Evolutionary conservation across 495 filamentous ascomycete species (phyloP).

Genomic region (Astrocystis sublimbata): DNA sequence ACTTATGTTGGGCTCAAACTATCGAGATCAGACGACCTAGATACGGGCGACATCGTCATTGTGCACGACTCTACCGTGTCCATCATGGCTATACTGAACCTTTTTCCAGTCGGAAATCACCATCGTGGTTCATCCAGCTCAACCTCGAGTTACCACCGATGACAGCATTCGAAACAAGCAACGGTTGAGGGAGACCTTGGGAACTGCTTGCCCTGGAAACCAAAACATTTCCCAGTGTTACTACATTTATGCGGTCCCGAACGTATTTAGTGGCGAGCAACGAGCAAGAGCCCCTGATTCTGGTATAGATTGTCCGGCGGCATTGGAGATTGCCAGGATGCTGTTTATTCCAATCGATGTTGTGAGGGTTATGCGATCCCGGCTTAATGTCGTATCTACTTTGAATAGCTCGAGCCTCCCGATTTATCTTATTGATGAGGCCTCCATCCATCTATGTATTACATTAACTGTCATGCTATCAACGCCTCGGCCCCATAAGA

Average conservation of each 20-base stretch:
- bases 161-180: background rate
- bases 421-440: background rate
- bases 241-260: background rate
- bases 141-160: background rate
- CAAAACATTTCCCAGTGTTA: background rate
- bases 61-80: background rate
- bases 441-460: conserved; percentile 1
- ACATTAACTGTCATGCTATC: background rate
- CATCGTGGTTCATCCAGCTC: background rate
- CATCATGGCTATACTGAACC: background rate
- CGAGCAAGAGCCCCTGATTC: background rate
- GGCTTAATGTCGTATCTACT: conserved; percentile 17
- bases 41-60: background rate
- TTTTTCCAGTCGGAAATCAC: background rate
- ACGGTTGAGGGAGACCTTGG: background rate
- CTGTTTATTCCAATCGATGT: conserved; percentile 9
- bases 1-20: background rate
- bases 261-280: background rate
- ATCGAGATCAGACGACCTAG: background rate
- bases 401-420: background rate
- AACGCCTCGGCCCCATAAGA: background rate
- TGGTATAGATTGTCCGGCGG: background rate
- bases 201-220: background rate
- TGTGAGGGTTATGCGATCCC: background rate
- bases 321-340: conserved; percentile 9